A percentile compares a stretch with the other conserved stretches of the same genome.
These are phyloP conservation scores for Candida ascalaphidarum DNA, from an alignment of 805 yeast genomes.

Conservation along the genomic window DNA sequence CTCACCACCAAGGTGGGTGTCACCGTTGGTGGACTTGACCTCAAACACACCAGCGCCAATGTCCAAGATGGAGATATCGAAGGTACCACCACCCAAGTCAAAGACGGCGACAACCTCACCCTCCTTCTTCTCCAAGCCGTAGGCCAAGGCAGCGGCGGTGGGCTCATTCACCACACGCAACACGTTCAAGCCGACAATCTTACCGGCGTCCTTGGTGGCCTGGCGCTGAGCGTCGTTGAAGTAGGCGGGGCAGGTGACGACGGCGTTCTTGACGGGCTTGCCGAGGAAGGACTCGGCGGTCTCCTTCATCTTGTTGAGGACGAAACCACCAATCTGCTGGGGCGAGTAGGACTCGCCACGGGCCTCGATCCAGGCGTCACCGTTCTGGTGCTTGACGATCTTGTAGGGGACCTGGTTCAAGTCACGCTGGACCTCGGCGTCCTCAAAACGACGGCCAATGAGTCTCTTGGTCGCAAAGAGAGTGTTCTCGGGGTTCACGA, in stretches of 20 bases:
- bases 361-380: slow-evolving; percentile 95
- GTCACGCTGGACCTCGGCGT: slow-evolving; percentile 85
- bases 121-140: slow-evolving; percentile 83
- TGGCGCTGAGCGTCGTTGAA: slow-evolving; percentile 89
- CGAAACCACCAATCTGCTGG: slow-evolving; percentile 89
- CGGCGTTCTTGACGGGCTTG: slow-evolving; percentile 82
- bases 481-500: slow-evolving; percentile 89
- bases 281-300: slow-evolving; percentile 91
- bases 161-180: slow-evolving; percentile 88
- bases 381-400: slow-evolving; percentile 82
- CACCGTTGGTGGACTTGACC: slow-evolving; percentile 96
- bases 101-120: slow-evolving; percentile 88
- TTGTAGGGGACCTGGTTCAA: slow-evolving; percentile 82
- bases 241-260: slow-evolving; percentile 85
- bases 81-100: slow-evolving; percentile 98
- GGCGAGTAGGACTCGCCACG: slow-evolving; percentile 86
- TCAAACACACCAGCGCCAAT: slow-evolving; percentile 97
- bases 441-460: slow-evolving; percentile 89
- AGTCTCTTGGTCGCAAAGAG: slow-evolving; percentile 91
- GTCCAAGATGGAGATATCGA: slow-evolving; percentile 93
- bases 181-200: slow-evolving; percentile 88
- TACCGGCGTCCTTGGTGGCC: slow-evolving; percentile 96
- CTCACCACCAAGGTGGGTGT: slow-evolving; percentile 90
- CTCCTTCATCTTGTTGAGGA: slow-evolving; percentile 95
- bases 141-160: slow-evolving; percentile 90